These are phyloP conservation scores for Apiospora sp. DNA, from an alignment of 2,329 filamentous ascomycete species.

Conservation along the genomic window DNA sequence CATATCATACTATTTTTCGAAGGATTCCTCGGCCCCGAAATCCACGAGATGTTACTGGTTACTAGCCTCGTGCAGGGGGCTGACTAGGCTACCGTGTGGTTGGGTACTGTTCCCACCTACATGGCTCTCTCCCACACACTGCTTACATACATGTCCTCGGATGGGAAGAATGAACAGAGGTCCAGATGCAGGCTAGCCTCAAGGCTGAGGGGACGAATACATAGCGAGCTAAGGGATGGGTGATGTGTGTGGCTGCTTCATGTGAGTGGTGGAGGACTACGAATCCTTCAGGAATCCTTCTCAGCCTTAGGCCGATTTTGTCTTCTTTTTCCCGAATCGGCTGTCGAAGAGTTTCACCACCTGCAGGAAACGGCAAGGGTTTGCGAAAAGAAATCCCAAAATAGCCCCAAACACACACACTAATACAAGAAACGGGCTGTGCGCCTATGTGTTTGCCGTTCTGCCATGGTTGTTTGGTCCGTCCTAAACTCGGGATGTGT, in stretches of 20 bases:
- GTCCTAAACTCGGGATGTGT: neutral
- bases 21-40: neutral
- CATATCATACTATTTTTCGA: neutral
- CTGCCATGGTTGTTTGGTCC: neutral
- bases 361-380: neutral
- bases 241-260: neutral
- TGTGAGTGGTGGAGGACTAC: neutral
- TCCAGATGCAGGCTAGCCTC: neutral
- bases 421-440: neutral
- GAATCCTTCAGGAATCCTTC: neutral
- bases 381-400: neutral
- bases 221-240: neutral
- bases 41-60: neutral
- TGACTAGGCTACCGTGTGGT: slow-evolving; percentile 7
- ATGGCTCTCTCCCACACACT: neutral
- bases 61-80: neutral
- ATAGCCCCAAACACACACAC: neutral
- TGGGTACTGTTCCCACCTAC: neutral
- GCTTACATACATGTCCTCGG: neutral
- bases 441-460: neutral
- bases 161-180: neutral
- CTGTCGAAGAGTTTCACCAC: neutral
- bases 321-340: neutral
- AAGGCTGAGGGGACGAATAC: neutral
- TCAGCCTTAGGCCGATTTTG: neutral